Percentiles rank a stretch among this genome's conserved stretches.
Evolutionary conservation across 345 rosid species (phyloP).

Genomic region (Rubroshorea leprosula): DNA sequence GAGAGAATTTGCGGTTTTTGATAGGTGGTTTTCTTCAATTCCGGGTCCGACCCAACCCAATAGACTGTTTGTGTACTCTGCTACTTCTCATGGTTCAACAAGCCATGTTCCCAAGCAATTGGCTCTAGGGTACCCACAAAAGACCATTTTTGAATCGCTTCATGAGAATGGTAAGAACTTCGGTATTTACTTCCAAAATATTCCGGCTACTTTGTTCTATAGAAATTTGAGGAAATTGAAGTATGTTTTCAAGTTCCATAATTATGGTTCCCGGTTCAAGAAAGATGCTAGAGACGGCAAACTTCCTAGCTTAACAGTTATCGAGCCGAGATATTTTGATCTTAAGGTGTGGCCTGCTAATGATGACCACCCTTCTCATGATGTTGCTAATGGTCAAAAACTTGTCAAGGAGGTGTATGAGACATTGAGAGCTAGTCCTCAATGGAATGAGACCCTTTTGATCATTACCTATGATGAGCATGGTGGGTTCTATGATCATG

Average conservation of each 20-base stretch:
- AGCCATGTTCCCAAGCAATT: slow-evolving; percentile 74
- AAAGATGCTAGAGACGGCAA: slow-evolving; percentile 69
- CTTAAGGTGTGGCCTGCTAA: slow-evolving; percentile 65
- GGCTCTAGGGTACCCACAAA: slow-evolving; percentile 82
- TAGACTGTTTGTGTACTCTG: slow-evolving; percentile 80
- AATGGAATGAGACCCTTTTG: slow-evolving; percentile 85
- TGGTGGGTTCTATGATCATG: slow-evolving; percentile 96
- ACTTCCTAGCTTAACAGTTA: slow-evolving; percentile 66
- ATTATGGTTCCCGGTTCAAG: slow-evolving; percentile 54
- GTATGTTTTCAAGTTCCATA: slow-evolving; percentile 64
- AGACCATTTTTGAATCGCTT: slow-evolving; percentile 86
- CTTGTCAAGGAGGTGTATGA: slow-evolving; percentile 85
- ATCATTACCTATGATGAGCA: slow-evolving; percentile 92
- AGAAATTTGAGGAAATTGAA: slow-evolving; percentile 82
- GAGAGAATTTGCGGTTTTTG: slow-evolving; percentile 71
- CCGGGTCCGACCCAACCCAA: slow-evolving; percentile 99
- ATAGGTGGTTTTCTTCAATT: slow-evolving; percentile 91
- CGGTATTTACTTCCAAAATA: slow-evolving; percentile 74
- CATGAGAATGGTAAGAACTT: slow-evolving; percentile 55
- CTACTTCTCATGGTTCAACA: slow-evolving; percentile 93
- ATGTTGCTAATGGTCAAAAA: slow-evolving; percentile 76
- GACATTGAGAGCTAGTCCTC: slow-evolving; percentile 81
- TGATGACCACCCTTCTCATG: slow-evolving; percentile 96
- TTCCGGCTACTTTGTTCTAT: slow-evolving; percentile 80
- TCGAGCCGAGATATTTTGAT: slow-evolving; percentile 88